A percentile compares a stretch with the other conserved stretches of the same genome.
Evolutionary conservation across 2,329 filamentous ascomycete genomes (phyloP).

Genomic region (Colletotrichum liaoningense): DNA sequence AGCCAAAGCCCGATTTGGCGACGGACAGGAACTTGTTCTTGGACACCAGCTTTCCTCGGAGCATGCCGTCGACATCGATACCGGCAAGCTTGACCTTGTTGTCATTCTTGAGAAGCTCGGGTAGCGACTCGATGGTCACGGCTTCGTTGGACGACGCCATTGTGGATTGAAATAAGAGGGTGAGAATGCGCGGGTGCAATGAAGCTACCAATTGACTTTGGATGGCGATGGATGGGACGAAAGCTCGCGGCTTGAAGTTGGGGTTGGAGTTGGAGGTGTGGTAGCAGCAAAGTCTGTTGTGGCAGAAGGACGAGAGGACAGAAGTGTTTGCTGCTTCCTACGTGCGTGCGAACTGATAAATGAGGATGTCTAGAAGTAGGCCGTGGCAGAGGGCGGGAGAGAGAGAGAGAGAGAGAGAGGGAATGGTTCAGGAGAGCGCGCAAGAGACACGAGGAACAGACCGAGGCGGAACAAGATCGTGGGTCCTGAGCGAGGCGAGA

Average conservation of each 20-base stretch:
- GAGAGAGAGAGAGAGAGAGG: background rate
- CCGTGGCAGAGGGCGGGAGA: background rate
- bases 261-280: background rate
- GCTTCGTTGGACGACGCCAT: constrained; percentile 41
- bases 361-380: background rate
- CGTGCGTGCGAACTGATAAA: background rate
- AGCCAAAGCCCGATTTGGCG: constrained; percentile 85
- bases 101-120: constrained; percentile 76
- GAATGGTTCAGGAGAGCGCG: background rate
- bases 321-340: background rate
- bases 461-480: constrained; percentile 22
- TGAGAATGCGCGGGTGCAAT: background rate
- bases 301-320: background rate
- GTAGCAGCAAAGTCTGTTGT: background rate
- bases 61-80: constrained; percentile 85
- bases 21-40: constrained; percentile 94
- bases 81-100: constrained; percentile 88
- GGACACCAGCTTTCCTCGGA: constrained; percentile 90
- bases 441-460: background rate
- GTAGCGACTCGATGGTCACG: constrained; percentile 73
- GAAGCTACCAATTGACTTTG: constrained; percentile 32
- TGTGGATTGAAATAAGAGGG: constrained; percentile 10
- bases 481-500: background rate
- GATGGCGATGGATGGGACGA: constrained; percentile 26
- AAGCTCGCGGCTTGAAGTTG: constrained; percentile 3